A percentile compares a stretch with the other conserved stretches of the same genome.
Evolutionary conservation across 2,329 filamentous ascomycete species (phyloP).

Genomic region (Botrytis fabae): DNA sequence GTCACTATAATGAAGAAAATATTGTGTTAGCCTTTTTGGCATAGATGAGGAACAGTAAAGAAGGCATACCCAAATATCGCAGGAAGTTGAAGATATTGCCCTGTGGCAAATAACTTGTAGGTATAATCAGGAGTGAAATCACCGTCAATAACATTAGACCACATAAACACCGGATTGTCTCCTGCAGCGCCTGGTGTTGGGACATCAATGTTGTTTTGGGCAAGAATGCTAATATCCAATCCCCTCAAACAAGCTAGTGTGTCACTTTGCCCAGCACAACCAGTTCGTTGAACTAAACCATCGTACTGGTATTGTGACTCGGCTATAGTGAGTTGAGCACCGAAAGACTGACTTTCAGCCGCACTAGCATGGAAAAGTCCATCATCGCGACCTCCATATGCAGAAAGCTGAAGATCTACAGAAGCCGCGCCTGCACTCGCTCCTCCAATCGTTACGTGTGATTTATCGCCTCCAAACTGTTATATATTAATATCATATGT

Average conservation of each 20-base stretch:
- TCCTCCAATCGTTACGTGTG: slow-evolving; percentile 67
- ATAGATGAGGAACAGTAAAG: background rate
- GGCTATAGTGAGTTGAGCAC: slow-evolving; percentile 47
- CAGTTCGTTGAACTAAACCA: slow-evolving; percentile 47
- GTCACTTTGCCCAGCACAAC: slow-evolving; percentile 43
- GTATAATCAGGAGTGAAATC: slow-evolving; percentile 53
- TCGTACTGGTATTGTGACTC: slow-evolving; percentile 56
- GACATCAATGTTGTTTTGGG: slow-evolving; percentile 46
- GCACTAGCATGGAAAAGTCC: slow-evolving; percentile 54
- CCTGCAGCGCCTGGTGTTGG: slow-evolving; percentile 41
- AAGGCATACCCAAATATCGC: slow-evolving; percentile 46
- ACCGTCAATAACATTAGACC: slow-evolving; percentile 55
- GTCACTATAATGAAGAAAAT: slow-evolving; percentile 42
- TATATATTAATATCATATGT: slow-evolving; percentile 7
- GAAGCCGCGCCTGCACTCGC: slow-evolving; percentile 67
- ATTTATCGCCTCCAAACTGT: slow-evolving; percentile 68
- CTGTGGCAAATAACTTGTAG: slow-evolving; percentile 50
- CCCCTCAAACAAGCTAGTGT: slow-evolving; percentile 50
- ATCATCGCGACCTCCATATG: slow-evolving; percentile 51
- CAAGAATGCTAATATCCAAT: slow-evolving; percentile 46
- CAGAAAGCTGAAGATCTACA: slow-evolving; percentile 63
- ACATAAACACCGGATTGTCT: slow-evolving; percentile 51
- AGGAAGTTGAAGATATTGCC: slow-evolving; percentile 55
- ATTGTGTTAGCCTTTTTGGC: background rate
- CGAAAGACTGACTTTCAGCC: slow-evolving; percentile 54